Evolutionary conservation across 2,329 filamentous ascomycete genomes (phyloP).

Genomic region (Penicillium olsonii): DNA sequence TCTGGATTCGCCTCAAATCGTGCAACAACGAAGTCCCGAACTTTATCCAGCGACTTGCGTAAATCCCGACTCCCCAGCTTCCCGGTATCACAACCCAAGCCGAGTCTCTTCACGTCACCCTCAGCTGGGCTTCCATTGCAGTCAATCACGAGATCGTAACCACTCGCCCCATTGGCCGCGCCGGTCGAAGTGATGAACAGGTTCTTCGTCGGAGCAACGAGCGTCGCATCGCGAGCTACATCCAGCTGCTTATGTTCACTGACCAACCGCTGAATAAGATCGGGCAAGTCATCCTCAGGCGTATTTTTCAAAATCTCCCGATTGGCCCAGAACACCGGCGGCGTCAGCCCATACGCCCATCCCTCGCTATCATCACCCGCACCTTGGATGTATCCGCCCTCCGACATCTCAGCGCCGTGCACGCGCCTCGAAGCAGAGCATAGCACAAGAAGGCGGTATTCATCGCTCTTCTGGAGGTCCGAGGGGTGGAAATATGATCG

Average conservation of each 20-base stretch:
- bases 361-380: constrained; percentile 94
- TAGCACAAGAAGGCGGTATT: constrained; percentile 74
- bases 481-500: constrained; percentile 60
- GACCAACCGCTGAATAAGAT: constrained; percentile 51
- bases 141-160: constrained; percentile 48
- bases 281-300: constrained; percentile 64
- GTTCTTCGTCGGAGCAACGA: constrained; percentile 42
- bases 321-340: constrained; percentile 77
- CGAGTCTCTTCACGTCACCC: constrained; percentile 43
- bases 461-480: constrained; percentile 46
- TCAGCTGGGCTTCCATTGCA: constrained; percentile 42
- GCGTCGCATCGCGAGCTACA: constrained; percentile 25
- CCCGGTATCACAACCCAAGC: constrained; percentile 66
- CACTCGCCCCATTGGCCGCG: constrained; percentile 41
- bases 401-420: constrained; percentile 66
- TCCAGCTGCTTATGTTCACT: constrained; percentile 26
- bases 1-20: constrained; percentile 32
- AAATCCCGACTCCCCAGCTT: constrained; percentile 84
- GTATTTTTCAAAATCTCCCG: constrained; percentile 60
- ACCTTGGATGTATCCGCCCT: constrained; percentile 84
- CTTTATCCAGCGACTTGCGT: constrained; percentile 66
- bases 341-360: constrained; percentile 81
- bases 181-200: constrained; percentile 33
- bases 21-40: constrained; percentile 58
- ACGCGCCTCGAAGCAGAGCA: constrained; percentile 81